Evolutionary conservation across 345 rosid species (phyloP).

Genomic region (Bruguiera parviflora): DNA sequence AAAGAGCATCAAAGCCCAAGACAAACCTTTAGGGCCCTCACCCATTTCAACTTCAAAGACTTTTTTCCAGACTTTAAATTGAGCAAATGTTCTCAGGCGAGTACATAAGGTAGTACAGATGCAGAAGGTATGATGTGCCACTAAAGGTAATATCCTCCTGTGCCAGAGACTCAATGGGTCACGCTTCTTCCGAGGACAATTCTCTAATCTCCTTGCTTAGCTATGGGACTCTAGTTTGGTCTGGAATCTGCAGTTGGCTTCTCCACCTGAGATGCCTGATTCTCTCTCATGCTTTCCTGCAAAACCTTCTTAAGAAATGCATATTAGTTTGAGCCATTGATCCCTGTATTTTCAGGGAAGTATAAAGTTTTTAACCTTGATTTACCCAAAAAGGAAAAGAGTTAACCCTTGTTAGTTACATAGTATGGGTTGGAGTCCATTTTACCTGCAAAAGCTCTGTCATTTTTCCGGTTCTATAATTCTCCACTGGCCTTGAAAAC

Average conservation of each 20-base stretch:
- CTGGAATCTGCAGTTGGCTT: conserved; percentile 13
- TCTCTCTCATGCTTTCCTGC: conserved; percentile 74
- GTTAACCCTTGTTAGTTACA: neutral
- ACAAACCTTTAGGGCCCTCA: no score
- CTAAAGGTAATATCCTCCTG: neutral
- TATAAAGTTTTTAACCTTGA: no score
- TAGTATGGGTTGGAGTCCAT: neutral
- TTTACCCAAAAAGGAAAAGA: neutral
- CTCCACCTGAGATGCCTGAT: conserved; percentile 29
- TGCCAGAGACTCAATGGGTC: conserved; percentile 1
- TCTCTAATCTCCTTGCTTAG: conserved; percentile 14
- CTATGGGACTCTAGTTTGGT: conserved; percentile 2
- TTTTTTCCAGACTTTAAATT: neutral
- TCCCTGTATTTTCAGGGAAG: neutral
- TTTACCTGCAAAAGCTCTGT: conserved; percentile 84
- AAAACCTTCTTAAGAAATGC: conserved; percentile 49
- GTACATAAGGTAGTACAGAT: neutral
- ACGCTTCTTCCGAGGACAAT: conserved; percentile 4
- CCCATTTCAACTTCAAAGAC: neutral
- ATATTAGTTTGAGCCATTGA: conserved; percentile 5
- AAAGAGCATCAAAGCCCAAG: neutral
- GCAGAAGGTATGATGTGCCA: neutral
- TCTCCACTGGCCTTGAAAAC: conserved; percentile 46
- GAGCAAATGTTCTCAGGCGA: neutral
- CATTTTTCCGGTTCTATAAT: conserved; percentile 68